Percentiles rank a stretch among this genome's conserved stretches.
Conservation (phyloP, 2,329 filamentous ascomycete genomes). For the Sclerotinia sclerotiorum region DNA sequence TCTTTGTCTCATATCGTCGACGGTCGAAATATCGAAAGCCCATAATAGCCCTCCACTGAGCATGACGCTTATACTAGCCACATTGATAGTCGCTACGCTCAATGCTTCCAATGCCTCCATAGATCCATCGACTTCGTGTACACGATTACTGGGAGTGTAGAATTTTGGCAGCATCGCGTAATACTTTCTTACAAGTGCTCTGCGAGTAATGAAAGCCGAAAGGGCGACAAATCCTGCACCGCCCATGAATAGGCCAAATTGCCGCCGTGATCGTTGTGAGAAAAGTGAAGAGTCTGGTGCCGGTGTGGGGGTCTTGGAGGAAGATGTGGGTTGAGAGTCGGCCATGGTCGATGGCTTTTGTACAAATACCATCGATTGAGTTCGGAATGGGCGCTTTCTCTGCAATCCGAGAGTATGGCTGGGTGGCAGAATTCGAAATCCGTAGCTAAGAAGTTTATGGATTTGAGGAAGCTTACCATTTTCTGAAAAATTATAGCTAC, state of each 20-base stretch:
- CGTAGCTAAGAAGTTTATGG: background rate
- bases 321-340: conserved; percentile 21
- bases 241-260: conserved; percentile 69
- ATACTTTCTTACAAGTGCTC: conserved; percentile 65
- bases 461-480: background rate
- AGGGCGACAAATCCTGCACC: conserved; percentile 75
- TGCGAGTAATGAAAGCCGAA: conserved; percentile 68
- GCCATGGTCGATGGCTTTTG: conserved; percentile 18
- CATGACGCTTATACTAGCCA: conserved; percentile 73
- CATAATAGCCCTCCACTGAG: conserved; percentile 71
- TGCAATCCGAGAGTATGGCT: background rate
- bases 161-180: conserved; percentile 65
- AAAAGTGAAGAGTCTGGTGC: conserved; percentile 35
- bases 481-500: conserved; percentile 10
- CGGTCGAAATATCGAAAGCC: conserved; percentile 70
- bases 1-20: conserved; percentile 61
- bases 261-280: conserved; percentile 45
- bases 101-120: conserved; percentile 80
- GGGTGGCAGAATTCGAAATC: background rate
- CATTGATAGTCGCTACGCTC: conserved; percentile 83
- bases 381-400: background rate
- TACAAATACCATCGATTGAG: conserved; percentile 10
- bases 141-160: conserved; percentile 64
- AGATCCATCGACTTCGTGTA: conserved; percentile 57
- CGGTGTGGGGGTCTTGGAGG: conserved; percentile 19